Conservation (phyloP, 2,329 filamentous ascomycete species). For the Gliomastix tumulicola region DNA sequence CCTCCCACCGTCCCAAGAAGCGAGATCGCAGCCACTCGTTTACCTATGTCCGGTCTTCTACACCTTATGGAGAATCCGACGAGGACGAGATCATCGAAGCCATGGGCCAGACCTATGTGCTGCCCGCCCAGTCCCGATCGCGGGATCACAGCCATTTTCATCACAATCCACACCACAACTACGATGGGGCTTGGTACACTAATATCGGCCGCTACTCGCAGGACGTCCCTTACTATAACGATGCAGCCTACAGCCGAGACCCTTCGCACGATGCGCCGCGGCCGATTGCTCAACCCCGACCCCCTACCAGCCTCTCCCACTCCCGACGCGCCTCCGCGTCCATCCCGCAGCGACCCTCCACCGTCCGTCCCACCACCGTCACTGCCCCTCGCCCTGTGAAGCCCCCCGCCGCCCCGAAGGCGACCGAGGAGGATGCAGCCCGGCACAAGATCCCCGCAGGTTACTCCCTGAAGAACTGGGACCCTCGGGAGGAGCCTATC, state of each 20-base stretch:
- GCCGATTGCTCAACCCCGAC: constrained; percentile 24
- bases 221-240: constrained; percentile 27
- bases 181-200: constrained; percentile 48
- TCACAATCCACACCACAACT: constrained; percentile 1
- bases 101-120: constrained; percentile 44
- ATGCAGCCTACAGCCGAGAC: constrained; percentile 26
- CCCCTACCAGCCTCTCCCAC: constrained; percentile 33
- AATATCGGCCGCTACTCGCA: constrained; percentile 51
- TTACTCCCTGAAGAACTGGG: constrained; percentile 98
- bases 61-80: constrained; percentile 55
- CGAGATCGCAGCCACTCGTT: constrained; percentile 50
- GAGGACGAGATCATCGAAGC: constrained; percentile 54
- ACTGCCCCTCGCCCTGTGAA: constrained; percentile 10
- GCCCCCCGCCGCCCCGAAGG: constrained; percentile 31
- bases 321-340: constrained; percentile 40
- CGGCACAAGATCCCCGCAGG: constrained; percentile 74
- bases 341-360: constrained; percentile 44
- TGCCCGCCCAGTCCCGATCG: constrained; percentile 40
- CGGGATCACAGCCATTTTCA: too few relatives aligned
- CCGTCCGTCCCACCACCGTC: constrained; percentile 34
- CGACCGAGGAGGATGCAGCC: constrained; percentile 53
- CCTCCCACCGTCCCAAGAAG: constrained; percentile 23
- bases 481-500: constrained; percentile 88
- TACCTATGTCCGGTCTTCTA: constrained; percentile 52
- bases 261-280: constrained; percentile 33